These are phyloP conservation scores for Podospora fimiseda DNA, from an alignment of 495 filamentous ascomycete species.

Conservation along the genomic window DNA sequence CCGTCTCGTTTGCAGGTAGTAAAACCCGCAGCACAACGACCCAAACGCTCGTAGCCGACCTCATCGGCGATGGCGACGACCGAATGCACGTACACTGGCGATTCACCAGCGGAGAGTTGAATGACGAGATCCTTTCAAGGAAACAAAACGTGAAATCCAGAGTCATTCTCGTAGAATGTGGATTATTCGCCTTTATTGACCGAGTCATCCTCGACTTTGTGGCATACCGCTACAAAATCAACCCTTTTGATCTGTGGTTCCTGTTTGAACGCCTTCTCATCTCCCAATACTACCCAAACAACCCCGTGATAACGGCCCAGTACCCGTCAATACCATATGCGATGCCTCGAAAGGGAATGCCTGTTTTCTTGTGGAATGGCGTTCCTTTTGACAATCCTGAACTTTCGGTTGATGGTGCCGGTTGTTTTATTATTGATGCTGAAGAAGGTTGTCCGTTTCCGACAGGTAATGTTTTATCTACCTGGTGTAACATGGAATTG, in stretches of 20 bases:
- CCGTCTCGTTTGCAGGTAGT: no score
- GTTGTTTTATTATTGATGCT: neutral
- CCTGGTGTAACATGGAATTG: no score
- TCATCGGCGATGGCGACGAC: no score
- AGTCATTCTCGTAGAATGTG: no score
- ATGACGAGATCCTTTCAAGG: no score
- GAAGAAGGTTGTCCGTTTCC: neutral
- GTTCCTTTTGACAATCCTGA: neutral
- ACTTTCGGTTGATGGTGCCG: neutral
- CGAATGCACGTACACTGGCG: no score
- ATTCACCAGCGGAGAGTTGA: no score
- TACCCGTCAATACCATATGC: neutral
- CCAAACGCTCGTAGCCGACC: no score
- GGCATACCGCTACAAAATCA: neutral
- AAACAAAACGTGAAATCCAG: no score
- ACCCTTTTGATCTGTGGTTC: neutral
- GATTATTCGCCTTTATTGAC: neutral
- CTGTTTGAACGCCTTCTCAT: neutral
- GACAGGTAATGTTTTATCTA: no score
- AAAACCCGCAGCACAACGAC: no score
- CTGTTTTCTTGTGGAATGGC: neutral
- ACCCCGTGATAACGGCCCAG: neutral
- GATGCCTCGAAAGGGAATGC: neutral
- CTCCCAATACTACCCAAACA: neutral
- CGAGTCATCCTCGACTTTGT: neutral